Conservation (phyloP, 352 stramenopile species). For the Phytopythium aichiense region DNA sequence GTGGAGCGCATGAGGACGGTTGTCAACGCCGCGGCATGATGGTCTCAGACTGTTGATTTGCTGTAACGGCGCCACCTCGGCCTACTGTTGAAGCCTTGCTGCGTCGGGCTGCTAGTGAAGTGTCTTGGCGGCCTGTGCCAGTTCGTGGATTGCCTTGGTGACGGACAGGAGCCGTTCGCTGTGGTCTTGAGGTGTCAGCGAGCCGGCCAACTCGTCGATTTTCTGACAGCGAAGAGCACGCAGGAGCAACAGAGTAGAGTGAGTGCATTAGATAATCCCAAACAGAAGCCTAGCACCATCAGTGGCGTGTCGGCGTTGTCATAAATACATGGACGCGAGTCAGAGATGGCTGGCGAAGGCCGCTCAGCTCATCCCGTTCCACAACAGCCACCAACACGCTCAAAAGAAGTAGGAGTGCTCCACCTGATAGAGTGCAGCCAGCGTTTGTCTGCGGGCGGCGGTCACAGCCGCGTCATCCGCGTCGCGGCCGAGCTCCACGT, state of each 20-base stretch:
- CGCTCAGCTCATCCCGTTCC: neutral
- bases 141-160: constrained; percentile 59
- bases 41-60: neutral
- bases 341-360: neutral
- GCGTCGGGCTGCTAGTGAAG: constrained; percentile 27
- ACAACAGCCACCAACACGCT: neutral
- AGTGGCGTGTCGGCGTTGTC: neutral
- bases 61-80: neutral
- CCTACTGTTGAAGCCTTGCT: neutral
- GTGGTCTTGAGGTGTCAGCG: constrained; percentile 51
- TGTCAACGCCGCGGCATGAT: neutral
- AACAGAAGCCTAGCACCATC: neutral
- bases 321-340: neutral
- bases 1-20: neutral
- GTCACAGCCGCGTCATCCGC: constrained; percentile 39
- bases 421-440: constrained; percentile 68
- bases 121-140: constrained; percentile 51
- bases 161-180: constrained; percentile 52
- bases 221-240: constrained; percentile 32
- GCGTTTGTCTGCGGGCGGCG: constrained; percentile 46
- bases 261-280: constrained; percentile 16
- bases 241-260: neutral
- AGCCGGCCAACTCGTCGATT: constrained; percentile 59
- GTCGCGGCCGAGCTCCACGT: constrained; percentile 11
- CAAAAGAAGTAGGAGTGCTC: constrained; percentile 49